Base-by-base conservation (phyloP, 306 rosid genomes). In the Cicer pinnatifidum region DNA sequence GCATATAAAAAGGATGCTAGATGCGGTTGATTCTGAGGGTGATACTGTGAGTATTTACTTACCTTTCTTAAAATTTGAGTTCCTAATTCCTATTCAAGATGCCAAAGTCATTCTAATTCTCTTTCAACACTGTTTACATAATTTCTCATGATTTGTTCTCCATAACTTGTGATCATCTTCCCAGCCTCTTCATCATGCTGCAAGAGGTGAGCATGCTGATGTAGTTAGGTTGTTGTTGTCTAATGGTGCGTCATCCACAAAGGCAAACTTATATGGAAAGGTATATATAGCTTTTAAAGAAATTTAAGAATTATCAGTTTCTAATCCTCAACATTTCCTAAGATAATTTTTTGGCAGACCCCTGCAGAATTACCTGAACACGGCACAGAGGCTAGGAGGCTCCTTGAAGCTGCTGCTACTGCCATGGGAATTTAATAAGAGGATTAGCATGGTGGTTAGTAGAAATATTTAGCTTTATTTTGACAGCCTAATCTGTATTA, bases 111-210 rank as follows among this genome's bases (percentile, higher is more conserved):
- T n/a, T 6, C 41, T 11, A 64, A 8, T 53, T 10, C 54, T 64
- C 11, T 50, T 48, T 38, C 20, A 41, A 43, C 8, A 33, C 23
- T 61, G 17, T 60, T 37, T 38, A 12, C 50, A 61, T 50, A 52
- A 12, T 15, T 80, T 59, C 73, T 45, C 38, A 37, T 61, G 75
- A 37, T 50, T 38, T 39, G 37, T 3, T 71, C 19, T 58, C 35
- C 38, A 54, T 78, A 39, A 75, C 58, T 71, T 76, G 50, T 67
- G 38, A 76, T 66, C 66, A 15, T 71, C 75, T 85, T 48, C n/a
- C 20, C 83, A 89, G 98, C 98, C 96, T 79, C 95, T 94, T 73
- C 97, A 91, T 76, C 97, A 94, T 63, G 98, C 98, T 0, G 96
- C 96, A 33, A 88, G 98, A 82, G 96, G 96, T 28, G 96, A 94